phyloP scores from a whole-genome alignment of 306 rosid species.

The Mimosa bimucronata region DNA sequence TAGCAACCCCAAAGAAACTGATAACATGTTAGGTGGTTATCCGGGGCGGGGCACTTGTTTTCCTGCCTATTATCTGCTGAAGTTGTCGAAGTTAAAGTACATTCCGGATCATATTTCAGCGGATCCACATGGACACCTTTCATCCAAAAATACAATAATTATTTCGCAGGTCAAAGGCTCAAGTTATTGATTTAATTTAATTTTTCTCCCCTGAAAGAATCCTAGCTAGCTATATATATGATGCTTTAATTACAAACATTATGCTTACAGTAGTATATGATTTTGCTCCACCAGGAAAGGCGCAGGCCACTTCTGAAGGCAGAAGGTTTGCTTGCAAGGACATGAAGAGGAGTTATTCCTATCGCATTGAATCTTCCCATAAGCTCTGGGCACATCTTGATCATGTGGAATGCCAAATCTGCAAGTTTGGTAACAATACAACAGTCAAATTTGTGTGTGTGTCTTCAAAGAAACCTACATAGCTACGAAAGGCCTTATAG shows the following conservation, averaged over 20 bases:
- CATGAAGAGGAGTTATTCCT: slow-evolving; percentile 34
- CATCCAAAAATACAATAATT: too few relatives aligned
- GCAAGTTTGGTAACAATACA: too few relatives aligned
- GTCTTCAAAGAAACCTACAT: not conserved
- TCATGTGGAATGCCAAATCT: slow-evolving; percentile 43
- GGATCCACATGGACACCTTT: not conserved
- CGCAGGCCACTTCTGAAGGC: slow-evolving; percentile 35
- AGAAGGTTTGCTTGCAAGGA: slow-evolving; percentile 40
- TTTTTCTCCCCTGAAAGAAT: too few relatives aligned
- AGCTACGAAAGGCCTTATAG: too few relatives aligned
- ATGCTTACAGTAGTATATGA: slow-evolving; percentile 36
- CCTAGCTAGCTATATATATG: not conserved
- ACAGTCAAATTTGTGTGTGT: not conserved
- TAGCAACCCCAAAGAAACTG: not conserved
- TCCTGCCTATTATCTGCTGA: not conserved
- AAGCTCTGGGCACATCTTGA: not conserved
- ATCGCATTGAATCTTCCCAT: not conserved
- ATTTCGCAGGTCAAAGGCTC: too few relatives aligned
- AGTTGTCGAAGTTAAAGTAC: not conserved
- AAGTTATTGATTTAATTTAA: too few relatives aligned
- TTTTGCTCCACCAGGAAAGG: slow-evolving; percentile 13
- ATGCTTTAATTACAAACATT: not conserved
- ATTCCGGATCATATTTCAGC: not conserved
- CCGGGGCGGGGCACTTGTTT: not conserved
- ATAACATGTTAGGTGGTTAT: not conserved